Base-by-base conservation (phyloP, 176 grass and related monocot genomes). In the Miscanthus lutarioriparius region DNA sequence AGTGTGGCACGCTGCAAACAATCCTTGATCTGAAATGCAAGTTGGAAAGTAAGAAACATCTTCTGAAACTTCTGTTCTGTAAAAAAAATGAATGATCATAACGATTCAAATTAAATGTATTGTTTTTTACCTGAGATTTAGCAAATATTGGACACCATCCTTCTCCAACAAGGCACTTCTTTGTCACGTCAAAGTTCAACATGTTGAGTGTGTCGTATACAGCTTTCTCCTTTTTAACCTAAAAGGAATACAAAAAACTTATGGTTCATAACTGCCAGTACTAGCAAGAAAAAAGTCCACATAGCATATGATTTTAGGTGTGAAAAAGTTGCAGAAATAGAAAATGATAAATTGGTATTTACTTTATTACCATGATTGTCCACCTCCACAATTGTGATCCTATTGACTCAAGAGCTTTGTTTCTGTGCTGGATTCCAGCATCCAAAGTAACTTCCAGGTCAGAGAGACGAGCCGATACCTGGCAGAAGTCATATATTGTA, bases 121-220 rank as follows among this genome's bases (percentile, higher is more conserved):
- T 16, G 66, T 76, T 76, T 76, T 58, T 70, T 27, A 98, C 97
- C 97, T 99, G 97, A 59, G 97, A 84, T 89, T 90, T 99, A 71
- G 97, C 91, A 88, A 92, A 96, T 91, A 89, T 92, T 66, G 97
- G 97, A 77, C 97, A 99, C 97, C 97, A 99, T 79, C 97, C 97
- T 92, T 99, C 97, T 80, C 91, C 97, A 84, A 99, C 97, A 87
- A 99, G 97, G 67, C 97, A 99, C 87, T 99, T 99, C 80, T 99
- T 96, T 77, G 97, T 99, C 81, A 99, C 97, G 43, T 99, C 97
- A 73, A 99, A 99, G 76, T 99, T 96, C 38, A 99, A 87, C 97
- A 92, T 94, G 86, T 99, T 99, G 38, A 99, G 76, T 17, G 91
- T 96, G 86, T 96, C 97, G 89, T 99, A 99, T 64, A 99, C 97